Evolutionary conservation across 257 asterid genomes (phyloP).

Genomic region (Nicotiana knightiana): DNA sequence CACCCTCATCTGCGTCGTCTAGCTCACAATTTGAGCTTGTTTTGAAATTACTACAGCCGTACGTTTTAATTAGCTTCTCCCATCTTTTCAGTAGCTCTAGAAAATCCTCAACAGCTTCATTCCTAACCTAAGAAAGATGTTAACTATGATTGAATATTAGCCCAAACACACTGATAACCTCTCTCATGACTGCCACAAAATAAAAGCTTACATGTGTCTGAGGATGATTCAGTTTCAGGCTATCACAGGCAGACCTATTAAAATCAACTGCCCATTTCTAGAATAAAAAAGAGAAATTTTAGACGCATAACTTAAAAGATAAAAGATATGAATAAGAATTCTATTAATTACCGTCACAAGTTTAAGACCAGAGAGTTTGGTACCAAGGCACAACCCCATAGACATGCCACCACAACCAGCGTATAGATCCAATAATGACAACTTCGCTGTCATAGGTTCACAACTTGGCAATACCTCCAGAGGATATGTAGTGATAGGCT

Average conservation of each 20-base stretch:
- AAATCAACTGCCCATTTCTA: constrained; percentile 94
- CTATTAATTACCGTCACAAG: constrained; percentile 53
- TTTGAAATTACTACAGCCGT: constrained; percentile 35
- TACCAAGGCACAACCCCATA: constrained; percentile 83
- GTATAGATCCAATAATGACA: constrained; percentile 63
- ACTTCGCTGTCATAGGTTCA: constrained; percentile 43
- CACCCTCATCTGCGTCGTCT: constrained; percentile 30
- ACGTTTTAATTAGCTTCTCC: constrained; percentile 54
- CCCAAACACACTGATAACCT: neutral
- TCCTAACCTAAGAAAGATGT: constrained; percentile 59
- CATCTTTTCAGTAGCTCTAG: constrained; percentile 67
- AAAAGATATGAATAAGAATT: neutral
- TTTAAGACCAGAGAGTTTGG: constrained; percentile 55
- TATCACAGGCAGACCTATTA: constrained; percentile 69
- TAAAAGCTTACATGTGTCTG: constrained; percentile 54
- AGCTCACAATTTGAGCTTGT: constrained; percentile 18
- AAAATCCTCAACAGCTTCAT: constrained; percentile 71
- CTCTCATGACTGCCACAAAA: neutral
- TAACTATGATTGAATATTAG: neutral
- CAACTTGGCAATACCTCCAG: constrained; percentile 27
- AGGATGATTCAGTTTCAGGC: constrained; percentile 83
- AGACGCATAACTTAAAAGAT: neutral
- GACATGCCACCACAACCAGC: constrained; percentile 99
- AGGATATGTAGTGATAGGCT: constrained; percentile 33
- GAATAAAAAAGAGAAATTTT: neutral